Percentiles rank a stretch among this genome's conserved stretches.
Evolutionary conservation across 164 flowering plant species (phyloP).

Genomic region (Umbellularia californica): DNA sequence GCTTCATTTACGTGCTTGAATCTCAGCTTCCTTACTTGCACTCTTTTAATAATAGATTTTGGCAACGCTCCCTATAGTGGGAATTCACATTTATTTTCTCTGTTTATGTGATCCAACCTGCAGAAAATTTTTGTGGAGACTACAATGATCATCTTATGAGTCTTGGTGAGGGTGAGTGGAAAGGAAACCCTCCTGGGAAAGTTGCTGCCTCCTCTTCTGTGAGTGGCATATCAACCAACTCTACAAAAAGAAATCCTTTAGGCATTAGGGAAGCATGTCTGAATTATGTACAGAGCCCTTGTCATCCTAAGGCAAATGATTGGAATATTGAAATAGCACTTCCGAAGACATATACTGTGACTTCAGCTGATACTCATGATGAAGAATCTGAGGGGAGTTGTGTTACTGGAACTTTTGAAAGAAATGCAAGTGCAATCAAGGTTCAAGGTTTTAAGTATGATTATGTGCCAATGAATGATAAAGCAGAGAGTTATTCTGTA

Average conservation of each 20-base stretch:
- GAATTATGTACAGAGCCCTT: conserved; percentile 28
- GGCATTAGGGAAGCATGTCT: conserved; percentile 39
- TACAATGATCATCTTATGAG: conserved; percentile 48
- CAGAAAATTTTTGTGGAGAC: conserved; percentile 59
- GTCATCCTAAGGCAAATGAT: conserved; percentile 38
- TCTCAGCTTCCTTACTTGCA: too few species aligned
- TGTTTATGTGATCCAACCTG: background rate
- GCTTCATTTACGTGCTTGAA: too few species aligned
- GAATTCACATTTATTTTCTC: background rate
- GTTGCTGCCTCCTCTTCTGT: conserved; percentile 12
- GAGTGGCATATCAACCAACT: conserved; percentile 5
- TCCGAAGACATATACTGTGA: conserved; percentile 34
- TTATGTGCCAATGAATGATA: conserved; percentile 48
- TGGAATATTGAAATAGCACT: conserved; percentile 73
- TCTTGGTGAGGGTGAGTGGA: conserved; percentile 43
- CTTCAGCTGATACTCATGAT: conserved; percentile 29
- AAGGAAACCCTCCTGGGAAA: conserved; percentile 31
- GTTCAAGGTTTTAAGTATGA: conserved; percentile 36
- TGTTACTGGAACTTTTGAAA: conserved; percentile 44
- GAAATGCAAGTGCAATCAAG: conserved; percentile 28
- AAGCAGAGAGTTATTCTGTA: conserved; percentile 53
- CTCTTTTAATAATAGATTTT: too few species aligned
- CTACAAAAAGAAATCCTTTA: conserved; percentile 44
- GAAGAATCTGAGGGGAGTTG: conserved; percentile 75
- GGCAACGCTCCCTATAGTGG: background rate